Conservation (phyloP, 2,329 filamentous ascomycete genomes). For the Aspergillus phoenicis region DNA sequence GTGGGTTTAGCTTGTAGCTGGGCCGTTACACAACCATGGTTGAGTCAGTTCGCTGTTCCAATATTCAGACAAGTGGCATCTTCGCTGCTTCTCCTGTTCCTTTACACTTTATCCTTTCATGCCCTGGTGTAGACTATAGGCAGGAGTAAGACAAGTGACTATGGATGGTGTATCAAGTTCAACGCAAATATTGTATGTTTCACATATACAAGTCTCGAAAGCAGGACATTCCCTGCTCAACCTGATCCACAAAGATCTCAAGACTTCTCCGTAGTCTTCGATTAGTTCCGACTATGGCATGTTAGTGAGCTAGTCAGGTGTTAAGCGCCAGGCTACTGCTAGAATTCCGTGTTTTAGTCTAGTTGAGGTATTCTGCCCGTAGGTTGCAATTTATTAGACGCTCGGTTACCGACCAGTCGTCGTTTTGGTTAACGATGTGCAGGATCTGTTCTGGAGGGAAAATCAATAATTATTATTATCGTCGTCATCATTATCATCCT, state of each 20-base stretch:
- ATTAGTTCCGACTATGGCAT: slow-evolving; percentile 5
- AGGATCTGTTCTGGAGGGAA: not conserved
- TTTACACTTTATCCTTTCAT: not conserved
- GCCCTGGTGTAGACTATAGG: not conserved
- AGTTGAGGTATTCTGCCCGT: not conserved
- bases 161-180: not conserved
- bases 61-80: slow-evolving; percentile 8
- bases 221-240: slow-evolving; percentile 6
- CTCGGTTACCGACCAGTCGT: slow-evolving; percentile 7
- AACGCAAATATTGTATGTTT: slow-evolving; percentile 7
- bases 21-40: slow-evolving; percentile 10
- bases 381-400: not conserved
- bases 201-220: not conserved
- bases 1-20: slow-evolving; percentile 9
- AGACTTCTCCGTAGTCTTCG: not conserved
- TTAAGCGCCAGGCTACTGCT: slow-evolving; percentile 9
- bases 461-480: not conserved
- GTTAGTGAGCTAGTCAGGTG: slow-evolving; percentile 1
- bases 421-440: not conserved
- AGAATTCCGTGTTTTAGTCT: slow-evolving; percentile 4
- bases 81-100: not conserved
- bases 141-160: not conserved
- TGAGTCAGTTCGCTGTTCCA: not conserved
- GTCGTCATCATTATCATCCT: not conserved
- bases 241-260: slow-evolving; percentile 7